A percentile compares a stretch with the other conserved stretches of the same genome.
phyloP scores from a whole-genome alignment of 2,329 filamentous ascomycete species.

The Onygenales sp. region DNA sequence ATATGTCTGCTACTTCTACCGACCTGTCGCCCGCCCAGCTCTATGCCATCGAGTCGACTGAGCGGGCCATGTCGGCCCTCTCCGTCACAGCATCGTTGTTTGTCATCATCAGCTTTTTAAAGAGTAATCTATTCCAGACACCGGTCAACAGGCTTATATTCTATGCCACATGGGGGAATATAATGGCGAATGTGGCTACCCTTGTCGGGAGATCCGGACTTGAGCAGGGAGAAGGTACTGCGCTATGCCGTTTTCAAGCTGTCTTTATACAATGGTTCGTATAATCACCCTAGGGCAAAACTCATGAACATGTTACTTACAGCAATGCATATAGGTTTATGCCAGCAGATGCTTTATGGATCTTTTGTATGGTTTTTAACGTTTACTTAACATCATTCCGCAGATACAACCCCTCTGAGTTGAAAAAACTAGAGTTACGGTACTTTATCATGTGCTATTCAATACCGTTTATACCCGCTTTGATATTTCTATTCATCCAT shows the following conservation, averaged over 20 bases:
- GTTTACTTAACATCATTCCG: constrained; percentile 73
- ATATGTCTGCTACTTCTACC: not conserved
- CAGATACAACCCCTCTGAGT: constrained; percentile 55
- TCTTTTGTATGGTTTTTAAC: constrained; percentile 72
- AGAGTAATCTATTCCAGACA: constrained; percentile 13
- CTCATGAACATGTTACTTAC: not conserved
- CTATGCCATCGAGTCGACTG: constrained; percentile 8
- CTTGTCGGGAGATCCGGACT: constrained; percentile 60
- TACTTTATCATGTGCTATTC: constrained; percentile 66
- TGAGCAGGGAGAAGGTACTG: constrained; percentile 35
- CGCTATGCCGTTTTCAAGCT: constrained; percentile 65
- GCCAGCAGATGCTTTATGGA: constrained; percentile 67
- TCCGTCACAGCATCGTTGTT: constrained; percentile 14
- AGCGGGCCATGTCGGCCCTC: constrained; percentile 13
- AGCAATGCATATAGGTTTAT: constrained; percentile 51
- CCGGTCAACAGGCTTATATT: constrained; percentile 72
- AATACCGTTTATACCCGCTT: constrained; percentile 57
- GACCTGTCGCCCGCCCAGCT: not conserved
- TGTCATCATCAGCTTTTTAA: constrained; percentile 14
- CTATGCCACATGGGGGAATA: constrained; percentile 73
- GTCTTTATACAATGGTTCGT: constrained; percentile 72
- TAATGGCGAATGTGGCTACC: constrained; percentile 67
- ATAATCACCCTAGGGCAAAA: constrained; percentile 19
- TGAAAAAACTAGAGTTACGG: constrained; percentile 59
- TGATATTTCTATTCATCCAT: constrained; percentile 58